Evolutionary conservation across 2,329 filamentous ascomycete genomes (phyloP).

Genomic region (Phialophora tarda): DNA sequence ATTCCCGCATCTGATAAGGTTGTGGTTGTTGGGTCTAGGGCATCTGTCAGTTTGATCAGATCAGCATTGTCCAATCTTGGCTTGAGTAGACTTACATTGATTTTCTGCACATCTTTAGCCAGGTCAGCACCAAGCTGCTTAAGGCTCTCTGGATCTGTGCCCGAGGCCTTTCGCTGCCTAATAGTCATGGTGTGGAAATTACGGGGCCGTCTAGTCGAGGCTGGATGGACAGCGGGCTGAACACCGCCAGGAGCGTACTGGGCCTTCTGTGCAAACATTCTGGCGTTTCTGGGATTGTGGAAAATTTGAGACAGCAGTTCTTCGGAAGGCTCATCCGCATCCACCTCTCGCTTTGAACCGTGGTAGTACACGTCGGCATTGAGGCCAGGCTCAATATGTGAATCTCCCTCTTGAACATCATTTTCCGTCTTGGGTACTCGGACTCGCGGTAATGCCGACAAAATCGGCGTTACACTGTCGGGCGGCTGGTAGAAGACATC

Average conservation of each 20-base stretch:
- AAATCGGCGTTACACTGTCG: slow-evolving; percentile 52
- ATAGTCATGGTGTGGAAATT: slow-evolving; percentile 33
- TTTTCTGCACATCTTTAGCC: slow-evolving; percentile 49
- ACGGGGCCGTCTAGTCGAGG: slow-evolving; percentile 7
- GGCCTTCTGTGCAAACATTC: slow-evolving; percentile 58
- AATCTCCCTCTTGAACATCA: slow-evolving; percentile 52
- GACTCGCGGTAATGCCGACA: slow-evolving; percentile 60
- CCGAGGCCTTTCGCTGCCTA: slow-evolving; percentile 31
- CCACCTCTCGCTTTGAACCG: slow-evolving; percentile 37
- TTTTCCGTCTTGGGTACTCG: slow-evolving; percentile 62
- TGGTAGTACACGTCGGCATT: slow-evolving; percentile 63
- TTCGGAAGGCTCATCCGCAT: slow-evolving; percentile 55
- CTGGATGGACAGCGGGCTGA: background rate
- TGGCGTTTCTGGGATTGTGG: slow-evolving; percentile 62
- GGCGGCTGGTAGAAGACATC: slow-evolving; percentile 64
- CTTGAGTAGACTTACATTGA: slow-evolving; percentile 37
- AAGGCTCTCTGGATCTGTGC: slow-evolving; percentile 48
- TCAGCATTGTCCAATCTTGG: slow-evolving; percentile 33
- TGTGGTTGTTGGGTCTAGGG: slow-evolving; percentile 45
- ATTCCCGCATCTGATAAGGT: slow-evolving; percentile 79
- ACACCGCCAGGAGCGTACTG: slow-evolving; percentile 37
- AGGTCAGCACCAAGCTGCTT: slow-evolving; percentile 56
- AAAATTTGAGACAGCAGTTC: slow-evolving; percentile 67
- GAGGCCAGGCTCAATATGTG: slow-evolving; percentile 51
- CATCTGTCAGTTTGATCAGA: slow-evolving; percentile 56